These are phyloP conservation scores for Coriaria nepalensis DNA, from an alignment of 306 rosid species.

Conservation along the genomic window DNA sequence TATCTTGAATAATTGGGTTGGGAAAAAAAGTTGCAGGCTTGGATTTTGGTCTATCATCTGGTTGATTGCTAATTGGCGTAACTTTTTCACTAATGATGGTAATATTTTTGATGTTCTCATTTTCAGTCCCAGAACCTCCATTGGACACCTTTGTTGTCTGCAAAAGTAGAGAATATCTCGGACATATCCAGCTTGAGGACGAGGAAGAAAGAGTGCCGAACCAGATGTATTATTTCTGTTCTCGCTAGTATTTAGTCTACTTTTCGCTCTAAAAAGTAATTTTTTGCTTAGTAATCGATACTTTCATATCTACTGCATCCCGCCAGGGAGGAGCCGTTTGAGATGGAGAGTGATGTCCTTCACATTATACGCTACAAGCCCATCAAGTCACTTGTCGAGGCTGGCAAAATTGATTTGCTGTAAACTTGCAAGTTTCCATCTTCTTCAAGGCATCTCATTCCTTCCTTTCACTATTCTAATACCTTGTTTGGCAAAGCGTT, in stretches of 20 bases:
- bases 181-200: constrained; percentile 79
- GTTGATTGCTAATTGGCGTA: not conserved
- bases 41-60: not conserved
- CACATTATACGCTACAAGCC: constrained; percentile 82
- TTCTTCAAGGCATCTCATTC: not conserved
- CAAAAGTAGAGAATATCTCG: constrained; percentile 65
- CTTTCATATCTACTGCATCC: not conserved
- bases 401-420: constrained; percentile 58
- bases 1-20: too few relatives aligned
- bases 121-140: constrained; percentile 63
- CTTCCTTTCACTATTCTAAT: too few relatives aligned
- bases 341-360: constrained; percentile 42
- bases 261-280: constrained; percentile 7
- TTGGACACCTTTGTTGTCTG: constrained; percentile 78
- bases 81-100: not conserved
- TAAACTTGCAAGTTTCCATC: not conserved
- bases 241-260: not conserved
- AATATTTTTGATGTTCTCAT: not conserved
- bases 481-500: too few relatives aligned
- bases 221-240: constrained; percentile 33
- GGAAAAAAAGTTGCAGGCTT: not conserved
- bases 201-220: constrained; percentile 44
- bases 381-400: constrained; percentile 65
- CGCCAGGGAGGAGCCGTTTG: constrained; percentile 37
- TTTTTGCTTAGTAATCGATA: constrained; percentile 1